Base-by-base conservation (phyloP, 2,329 filamentous ascomycete genomes). In the Immersiporthe knoxdaviesiana region DNA sequence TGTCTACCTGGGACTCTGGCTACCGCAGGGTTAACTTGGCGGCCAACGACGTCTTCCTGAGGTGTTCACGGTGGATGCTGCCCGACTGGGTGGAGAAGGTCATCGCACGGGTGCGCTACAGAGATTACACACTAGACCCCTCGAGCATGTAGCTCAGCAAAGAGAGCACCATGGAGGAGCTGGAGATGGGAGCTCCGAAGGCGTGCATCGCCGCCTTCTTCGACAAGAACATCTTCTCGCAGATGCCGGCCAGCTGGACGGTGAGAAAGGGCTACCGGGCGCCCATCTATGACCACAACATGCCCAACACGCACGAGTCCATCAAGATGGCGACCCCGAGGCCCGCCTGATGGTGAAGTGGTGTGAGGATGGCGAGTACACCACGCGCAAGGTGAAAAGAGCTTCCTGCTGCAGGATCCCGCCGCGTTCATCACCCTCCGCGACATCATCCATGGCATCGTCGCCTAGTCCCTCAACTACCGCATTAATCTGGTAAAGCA, bases 271-370 rank as follows among this genome's bases (percentile, higher is more conserved):
- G 35, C 35, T 35, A 14, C n/a, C 1, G 10, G 4, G n/a, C 24
- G n/a, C 6, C 1, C 8, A 73, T 75, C 62, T 59, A 69, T 27
- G 73, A 67, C 41, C 59, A 67, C 41, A 24, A 7, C n/a, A n/a
- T 52, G 11, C 72, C 70, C 27, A 56, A 72, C 68, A 14, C 70
- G 18, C 72, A 63, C 67, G 71, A 72, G 12, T 72, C 66, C 54
- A 62, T 73, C 27, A 73, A 71, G 63, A 68, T 76, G 44, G 73
- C 72, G 67, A 73, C 60, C 35, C 72, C 72, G 7, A 77, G 21
- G 79, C 78, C 11, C 75, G 75, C 2, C 75, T 81, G 5, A 76
- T 77, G 54, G 66, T 80, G 16, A 75, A 78, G 7, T 81, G 76
- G 78, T 80, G 78, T 72, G 68, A 78, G 16, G 59, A 75, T 54